These are phyloP conservation scores for Fusarium sp. DNA, from an alignment of 2,329 filamentous ascomycete species.

Conservation along the genomic window DNA sequence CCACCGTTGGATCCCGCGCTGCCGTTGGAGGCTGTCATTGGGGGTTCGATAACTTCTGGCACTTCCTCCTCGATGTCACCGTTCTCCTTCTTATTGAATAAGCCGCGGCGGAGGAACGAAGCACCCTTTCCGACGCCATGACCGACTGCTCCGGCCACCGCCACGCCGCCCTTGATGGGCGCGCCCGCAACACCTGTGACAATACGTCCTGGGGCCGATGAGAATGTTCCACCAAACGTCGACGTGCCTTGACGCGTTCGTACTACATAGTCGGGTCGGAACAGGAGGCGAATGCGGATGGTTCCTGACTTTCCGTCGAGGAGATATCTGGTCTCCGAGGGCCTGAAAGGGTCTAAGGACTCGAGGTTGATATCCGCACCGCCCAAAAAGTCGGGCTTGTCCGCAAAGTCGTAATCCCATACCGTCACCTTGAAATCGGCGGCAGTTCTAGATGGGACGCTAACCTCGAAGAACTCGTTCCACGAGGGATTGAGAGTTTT, in stretches of 20 bases:
- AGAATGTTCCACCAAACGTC: slow-evolving; percentile 93
- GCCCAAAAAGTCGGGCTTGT: slow-evolving; percentile 94
- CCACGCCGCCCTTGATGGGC: slow-evolving; percentile 92
- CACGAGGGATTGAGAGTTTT: slow-evolving; percentile 95
- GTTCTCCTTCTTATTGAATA: slow-evolving; percentile 81
- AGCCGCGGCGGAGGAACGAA: slow-evolving; percentile 89
- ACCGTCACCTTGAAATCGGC: slow-evolving; percentile 88
- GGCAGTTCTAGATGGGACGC: slow-evolving; percentile 86
- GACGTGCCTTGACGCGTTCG: slow-evolving; percentile 90
- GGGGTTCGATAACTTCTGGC: slow-evolving; percentile 59
- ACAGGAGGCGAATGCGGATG: slow-evolving; percentile 87
- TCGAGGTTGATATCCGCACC: slow-evolving; percentile 82
- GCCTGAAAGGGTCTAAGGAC: slow-evolving; percentile 86
- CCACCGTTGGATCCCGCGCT: slow-evolving; percentile 56
- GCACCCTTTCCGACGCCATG: slow-evolving; percentile 91
- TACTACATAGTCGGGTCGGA: slow-evolving; percentile 93
- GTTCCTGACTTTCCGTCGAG: slow-evolving; percentile 93
- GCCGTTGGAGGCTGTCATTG: slow-evolving; percentile 54
- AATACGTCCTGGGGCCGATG: slow-evolving; percentile 86
- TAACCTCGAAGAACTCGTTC: slow-evolving; percentile 96
- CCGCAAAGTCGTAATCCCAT: slow-evolving; percentile 97
- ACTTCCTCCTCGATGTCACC: slow-evolving; percentile 69
- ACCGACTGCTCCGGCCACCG: slow-evolving; percentile 79
- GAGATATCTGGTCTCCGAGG: slow-evolving; percentile 80
- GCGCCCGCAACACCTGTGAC: slow-evolving; percentile 86